Base-by-base conservation (phyloP, 2,329 filamentous ascomycete species). In the Arthroderma sp. region DNA sequence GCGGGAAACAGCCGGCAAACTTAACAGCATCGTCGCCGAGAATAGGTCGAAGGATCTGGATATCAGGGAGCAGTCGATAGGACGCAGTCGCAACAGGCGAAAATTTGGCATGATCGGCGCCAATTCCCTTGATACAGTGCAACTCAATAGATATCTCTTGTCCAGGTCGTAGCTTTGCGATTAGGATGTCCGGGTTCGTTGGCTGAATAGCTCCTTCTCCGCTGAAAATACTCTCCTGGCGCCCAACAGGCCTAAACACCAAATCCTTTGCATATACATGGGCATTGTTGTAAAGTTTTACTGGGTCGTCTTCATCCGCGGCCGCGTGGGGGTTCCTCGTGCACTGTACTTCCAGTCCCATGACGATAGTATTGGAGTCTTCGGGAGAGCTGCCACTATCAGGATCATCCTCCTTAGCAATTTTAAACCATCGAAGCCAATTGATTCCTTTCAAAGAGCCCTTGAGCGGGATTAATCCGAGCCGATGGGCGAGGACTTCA, bases 101-200 rank as follows among this genome's bases (percentile, higher is more conserved):
- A 70, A 91, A 98, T 66, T 98, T 98, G 55, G 91, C 83, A 64
- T 98, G 91, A 65, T 98, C 91, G 51, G 82, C 79, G 40, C 91
- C 91, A 53, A 93, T 80, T 49, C 93, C 91, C 69, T 95, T 94
- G 68, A 94, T 80, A 68, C 89, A 91, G 70, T 96, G 88, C 75
- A 94, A 83, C 53, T 84, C 80, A 50, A 95, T 71, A 58, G 85
- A 75, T 57, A 98, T 85, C 55, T 78, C 77, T 71, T 98, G 93
- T 4, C 83, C 84, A 0, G 93, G 91, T 29, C 91, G 80, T 65
- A 98, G 70, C 71, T 98, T 98, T 49, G 87, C 87, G 60, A 98
- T 80, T 46, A 98, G 70, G 50, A 98, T 95, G 59, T 95, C 84
- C 1, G 89, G 89, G 66, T 96, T 86, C 36, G 85, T 80, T 27